phyloP scores from a whole-genome alignment of 345 rosid species.

The Kandelia obovata region DNA sequence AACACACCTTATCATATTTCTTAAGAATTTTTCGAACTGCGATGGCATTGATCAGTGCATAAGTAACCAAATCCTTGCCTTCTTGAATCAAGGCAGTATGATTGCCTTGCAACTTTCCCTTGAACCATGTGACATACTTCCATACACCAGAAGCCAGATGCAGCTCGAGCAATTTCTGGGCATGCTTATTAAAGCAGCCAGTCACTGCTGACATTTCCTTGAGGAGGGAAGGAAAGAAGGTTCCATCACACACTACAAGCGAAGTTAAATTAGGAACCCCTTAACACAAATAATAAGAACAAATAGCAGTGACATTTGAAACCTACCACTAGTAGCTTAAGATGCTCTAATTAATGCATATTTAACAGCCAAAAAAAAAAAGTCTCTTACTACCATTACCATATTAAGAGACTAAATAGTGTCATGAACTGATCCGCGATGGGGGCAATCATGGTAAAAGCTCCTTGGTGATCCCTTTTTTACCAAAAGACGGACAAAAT shows the following conservation, averaged over 20 bases:
- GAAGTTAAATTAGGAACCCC: slow-evolving; percentile 6
- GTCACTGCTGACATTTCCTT: slow-evolving; percentile 78
- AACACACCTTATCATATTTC: slow-evolving; percentile 82
- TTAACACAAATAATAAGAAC: background rate
- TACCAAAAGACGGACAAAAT: too few species aligned
- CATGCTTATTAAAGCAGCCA: slow-evolving; percentile 76
- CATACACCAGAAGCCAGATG: slow-evolving; percentile 80
- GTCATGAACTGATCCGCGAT: too few species aligned
- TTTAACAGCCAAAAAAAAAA: too few species aligned
- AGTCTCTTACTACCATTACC: too few species aligned
- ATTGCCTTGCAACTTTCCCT: slow-evolving; percentile 42
- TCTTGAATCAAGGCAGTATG: slow-evolving; percentile 67
- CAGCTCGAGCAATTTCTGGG: slow-evolving; percentile 75
- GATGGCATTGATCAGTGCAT: slow-evolving; percentile 77
- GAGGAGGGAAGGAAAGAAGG: slow-evolving; percentile 85
- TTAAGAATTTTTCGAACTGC: slow-evolving; percentile 89
- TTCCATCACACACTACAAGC: slow-evolving; percentile 76
- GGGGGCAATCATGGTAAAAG: too few species aligned
- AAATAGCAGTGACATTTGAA: background rate
- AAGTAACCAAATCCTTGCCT: slow-evolving; percentile 77
- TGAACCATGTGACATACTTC: slow-evolving; percentile 71
- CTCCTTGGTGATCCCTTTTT: too few species aligned
- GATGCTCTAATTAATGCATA: background rate
- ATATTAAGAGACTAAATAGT: too few species aligned
- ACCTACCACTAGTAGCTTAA: background rate